Conservation (phyloP, 805 yeast species). For the Saturnispora silvae region DNA sequence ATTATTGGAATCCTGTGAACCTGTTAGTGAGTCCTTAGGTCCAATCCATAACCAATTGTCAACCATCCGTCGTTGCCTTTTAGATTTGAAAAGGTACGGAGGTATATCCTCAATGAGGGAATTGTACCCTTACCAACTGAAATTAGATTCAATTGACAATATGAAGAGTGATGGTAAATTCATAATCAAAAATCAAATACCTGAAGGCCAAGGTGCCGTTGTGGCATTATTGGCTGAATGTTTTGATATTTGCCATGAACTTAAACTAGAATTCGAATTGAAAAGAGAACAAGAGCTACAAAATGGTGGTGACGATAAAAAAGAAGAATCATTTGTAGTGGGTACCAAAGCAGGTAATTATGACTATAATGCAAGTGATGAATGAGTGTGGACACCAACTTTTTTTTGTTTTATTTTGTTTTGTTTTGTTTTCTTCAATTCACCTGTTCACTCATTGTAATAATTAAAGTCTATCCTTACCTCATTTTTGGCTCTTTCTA, state of each 20-base stretch:
- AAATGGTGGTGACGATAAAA: too few species aligned
- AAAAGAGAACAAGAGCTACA: constrained; percentile 35
- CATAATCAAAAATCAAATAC: constrained; percentile 76
- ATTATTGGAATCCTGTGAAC: constrained; percentile 84
- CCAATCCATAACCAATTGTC: constrained; percentile 89
- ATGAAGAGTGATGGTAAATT: constrained; percentile 86
- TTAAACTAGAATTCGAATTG: constrained; percentile 76
- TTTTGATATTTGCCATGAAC: constrained; percentile 85
- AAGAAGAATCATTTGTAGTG: constrained; percentile 24
- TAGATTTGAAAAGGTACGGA: constrained; percentile 87
- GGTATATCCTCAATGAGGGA: constrained; percentile 84
- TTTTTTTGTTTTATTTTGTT: not conserved
- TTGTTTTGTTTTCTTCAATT: too few species aligned
- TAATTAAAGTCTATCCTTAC: too few species aligned
- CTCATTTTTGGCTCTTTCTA: too few species aligned
- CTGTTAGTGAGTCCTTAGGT: constrained; percentile 87
- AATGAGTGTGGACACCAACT: constrained; percentile 9
- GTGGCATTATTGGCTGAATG: constrained; percentile 88
- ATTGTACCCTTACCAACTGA: constrained; percentile 91
- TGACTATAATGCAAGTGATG: constrained; percentile 27
- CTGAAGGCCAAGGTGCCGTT: constrained; percentile 97
- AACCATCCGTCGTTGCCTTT: constrained; percentile 81
- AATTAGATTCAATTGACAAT: constrained; percentile 82
- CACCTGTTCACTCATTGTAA: too few species aligned
- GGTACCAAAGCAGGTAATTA: constrained; percentile 28